Conservation (phyloP, 1,139 yeast species). For the Hansenula lynferdii region DNA sequence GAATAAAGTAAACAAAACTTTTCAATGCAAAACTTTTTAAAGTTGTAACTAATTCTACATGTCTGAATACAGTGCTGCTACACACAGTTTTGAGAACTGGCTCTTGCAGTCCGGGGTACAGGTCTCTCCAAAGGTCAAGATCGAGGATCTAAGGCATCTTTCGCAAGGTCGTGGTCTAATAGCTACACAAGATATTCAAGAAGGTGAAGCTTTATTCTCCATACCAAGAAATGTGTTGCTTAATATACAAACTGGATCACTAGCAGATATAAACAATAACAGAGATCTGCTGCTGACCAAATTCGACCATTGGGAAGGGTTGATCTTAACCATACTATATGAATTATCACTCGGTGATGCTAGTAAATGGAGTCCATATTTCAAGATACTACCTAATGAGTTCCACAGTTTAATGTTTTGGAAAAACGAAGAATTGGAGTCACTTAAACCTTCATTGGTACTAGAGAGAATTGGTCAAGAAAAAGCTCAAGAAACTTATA, state of each 20-base stretch:
- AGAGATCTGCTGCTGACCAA: slow-evolving; percentile 33
- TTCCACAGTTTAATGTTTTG: slow-evolving; percentile 81
- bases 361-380: slow-evolving; percentile 67
- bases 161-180: slow-evolving; percentile 78
- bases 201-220: slow-evolving; percentile 59
- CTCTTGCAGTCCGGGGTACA: slow-evolving; percentile 37
- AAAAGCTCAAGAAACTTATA: slow-evolving; percentile 59
- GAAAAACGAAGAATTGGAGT: slow-evolving; percentile 42
- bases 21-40: too few relatives aligned
- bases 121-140: slow-evolving; percentile 50
- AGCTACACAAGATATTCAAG: slow-evolving; percentile 54
- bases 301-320: slow-evolving; percentile 71
- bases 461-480: slow-evolving; percentile 65
- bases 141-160: slow-evolving; percentile 52
- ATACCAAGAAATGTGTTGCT: slow-evolving; percentile 60
- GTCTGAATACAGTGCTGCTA: slow-evolving; percentile 1
- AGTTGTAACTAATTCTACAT: too few relatives aligned
- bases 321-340: slow-evolving; percentile 62
- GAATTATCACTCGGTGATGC: slow-evolving; percentile 39
- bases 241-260: slow-evolving; percentile 51
- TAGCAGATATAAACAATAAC: slow-evolving; percentile 32
- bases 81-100: slow-evolving; percentile 38
- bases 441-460: slow-evolving; percentile 66
- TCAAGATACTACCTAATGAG: slow-evolving; percentile 58
- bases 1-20: too few relatives aligned